Evolutionary conservation across 352 stramenopile species (phyloP).

Genomic region (Phytopythium oedochilum): DNA sequence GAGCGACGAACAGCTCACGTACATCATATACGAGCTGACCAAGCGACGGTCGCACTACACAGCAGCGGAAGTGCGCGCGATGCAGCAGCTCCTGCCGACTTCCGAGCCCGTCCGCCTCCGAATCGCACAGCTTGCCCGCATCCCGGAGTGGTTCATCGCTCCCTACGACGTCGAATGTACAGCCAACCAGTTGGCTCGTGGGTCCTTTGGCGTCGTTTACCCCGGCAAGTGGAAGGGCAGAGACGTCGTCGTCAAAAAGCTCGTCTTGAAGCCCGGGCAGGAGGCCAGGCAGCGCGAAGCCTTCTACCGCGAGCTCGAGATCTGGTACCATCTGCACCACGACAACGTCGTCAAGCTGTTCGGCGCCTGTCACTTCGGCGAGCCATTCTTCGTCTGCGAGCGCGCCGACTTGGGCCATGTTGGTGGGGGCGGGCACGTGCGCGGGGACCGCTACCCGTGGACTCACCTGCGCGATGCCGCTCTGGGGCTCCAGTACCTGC

Average conservation of each 20-base stretch:
- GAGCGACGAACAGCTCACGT: neutral
- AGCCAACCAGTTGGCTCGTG: conserved; percentile 8
- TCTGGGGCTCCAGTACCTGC: conserved; percentile 63
- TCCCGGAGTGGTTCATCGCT: conserved; percentile 14
- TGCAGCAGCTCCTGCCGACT: neutral
- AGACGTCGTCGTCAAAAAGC: conserved; percentile 14
- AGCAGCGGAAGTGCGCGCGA: neutral
- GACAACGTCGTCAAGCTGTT: conserved; percentile 19
- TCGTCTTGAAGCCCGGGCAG: conserved; percentile 6
- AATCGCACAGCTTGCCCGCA: neutral
- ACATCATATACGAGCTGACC: neutral
- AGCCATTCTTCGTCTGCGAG: conserved; percentile 21
- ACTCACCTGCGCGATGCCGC: conserved; percentile 13
- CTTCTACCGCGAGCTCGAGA: conserved; percentile 13
- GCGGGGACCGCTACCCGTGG: no score
- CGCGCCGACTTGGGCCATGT: neutral
- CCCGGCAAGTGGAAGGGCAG: conserved; percentile 12
- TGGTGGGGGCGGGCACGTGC: no score
- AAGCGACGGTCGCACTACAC: neutral
- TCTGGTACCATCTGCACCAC: conserved; percentile 18
- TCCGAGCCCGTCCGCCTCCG: neutral
- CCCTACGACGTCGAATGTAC: conserved; percentile 13
- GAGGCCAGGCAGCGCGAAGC: conserved; percentile 6
- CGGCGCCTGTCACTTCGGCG: conserved; percentile 13
- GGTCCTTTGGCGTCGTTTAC: conserved; percentile 16